These are phyloP conservation scores for Corylus americana DNA, from an alignment of 306 rosid genomes.

Conservation along the genomic window DNA sequence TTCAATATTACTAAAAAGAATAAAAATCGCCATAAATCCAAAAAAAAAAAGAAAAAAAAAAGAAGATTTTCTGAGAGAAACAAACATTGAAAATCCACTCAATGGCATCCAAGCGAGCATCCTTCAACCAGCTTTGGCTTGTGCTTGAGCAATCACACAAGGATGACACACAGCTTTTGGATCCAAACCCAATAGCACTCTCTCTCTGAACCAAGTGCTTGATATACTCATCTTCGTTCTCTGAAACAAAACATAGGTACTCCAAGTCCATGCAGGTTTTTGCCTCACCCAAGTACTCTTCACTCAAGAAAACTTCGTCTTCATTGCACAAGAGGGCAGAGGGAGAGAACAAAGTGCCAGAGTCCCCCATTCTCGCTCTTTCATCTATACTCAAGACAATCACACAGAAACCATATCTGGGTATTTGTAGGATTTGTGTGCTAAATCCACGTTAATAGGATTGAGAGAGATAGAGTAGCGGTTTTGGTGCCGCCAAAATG, in stretches of 20 bases:
- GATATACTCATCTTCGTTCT: slow-evolving; percentile 61
- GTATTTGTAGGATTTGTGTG: slow-evolving; percentile 32
- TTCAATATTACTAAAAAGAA: neutral
- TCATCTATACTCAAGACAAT: slow-evolving; percentile 16
- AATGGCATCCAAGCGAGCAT: slow-evolving; percentile 62
- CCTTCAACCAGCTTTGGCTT: slow-evolving; percentile 39
- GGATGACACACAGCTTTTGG: slow-evolving; percentile 25
- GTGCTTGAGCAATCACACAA: slow-evolving; percentile 31
- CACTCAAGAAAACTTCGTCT: slow-evolving; percentile 41
- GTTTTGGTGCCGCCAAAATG: slow-evolving; percentile 94
- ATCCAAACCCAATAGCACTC: slow-evolving; percentile 36
- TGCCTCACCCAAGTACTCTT: slow-evolving; percentile 16
- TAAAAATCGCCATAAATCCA: neutral
- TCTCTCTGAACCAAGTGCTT: slow-evolving; percentile 62
- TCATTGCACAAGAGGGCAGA: slow-evolving; percentile 67
- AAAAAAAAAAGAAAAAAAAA: neutral
- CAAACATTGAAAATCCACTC: slow-evolving; percentile 90
- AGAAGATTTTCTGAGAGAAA: slow-evolving; percentile 16
- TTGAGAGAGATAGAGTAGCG: slow-evolving; percentile 39
- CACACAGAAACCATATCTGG: slow-evolving; percentile 22
- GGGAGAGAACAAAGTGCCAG: slow-evolving; percentile 42
- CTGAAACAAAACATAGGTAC: slow-evolving; percentile 36
- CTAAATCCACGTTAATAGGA: slow-evolving; percentile 33
- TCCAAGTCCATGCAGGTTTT: slow-evolving; percentile 17
- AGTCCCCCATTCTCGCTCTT: slow-evolving; percentile 47